Evolutionary conservation across 371 early-diverging fungal genomes (phyloP), one percentile per base, ranked within the genome.

Genomic region (Mortierella polycephala): DNA sequence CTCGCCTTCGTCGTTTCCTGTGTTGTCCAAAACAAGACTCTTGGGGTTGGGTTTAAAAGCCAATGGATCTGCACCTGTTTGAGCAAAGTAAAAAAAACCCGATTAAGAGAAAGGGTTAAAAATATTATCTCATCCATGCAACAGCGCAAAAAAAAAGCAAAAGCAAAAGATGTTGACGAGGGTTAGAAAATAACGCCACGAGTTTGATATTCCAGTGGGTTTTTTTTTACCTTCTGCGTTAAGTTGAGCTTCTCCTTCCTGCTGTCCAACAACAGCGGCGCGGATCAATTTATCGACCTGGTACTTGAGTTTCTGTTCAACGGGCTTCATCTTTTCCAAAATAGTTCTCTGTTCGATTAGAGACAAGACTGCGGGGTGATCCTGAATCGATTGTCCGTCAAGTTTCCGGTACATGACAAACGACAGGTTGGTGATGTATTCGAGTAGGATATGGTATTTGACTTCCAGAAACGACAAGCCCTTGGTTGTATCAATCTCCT

Each of bases 281-380:
- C 92, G 87, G n/a, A 98, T 89, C 37, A 98, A 86, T 84, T 97
- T 98, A 75, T 97, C 97, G 67, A 98, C 94, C 86, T 97, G 98
- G 83, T 97, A 98, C 83, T 95, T 94, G 50, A 98, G 88, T 69
- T 96, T 94, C 57, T 87, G 87, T 84, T 98, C 99, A 45, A 98
- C 83, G 0, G 98, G 99, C 75, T 93, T 93, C 84, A 96, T 94
- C 80, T 94, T 94, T 67, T 98, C 99, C 23, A 98, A 77, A 23
- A 95, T 86, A 6, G 93, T 90, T 16, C 98, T 88, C 39, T 91
- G 83, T 75, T 96, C 94, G 10, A 96, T 86, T 41, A 98, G 84
- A 4, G 86, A 80, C 40, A 86, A 81, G 16, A 97, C 74, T 7
- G 89, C 93, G 5, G 90, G 85, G 60, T 92, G 92, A 47, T 83